These are phyloP conservation scores for Neotropicomus parvogracilis DNA, from an alignment of 1,284 basidiomycete species.

Conservation along the genomic window DNA sequence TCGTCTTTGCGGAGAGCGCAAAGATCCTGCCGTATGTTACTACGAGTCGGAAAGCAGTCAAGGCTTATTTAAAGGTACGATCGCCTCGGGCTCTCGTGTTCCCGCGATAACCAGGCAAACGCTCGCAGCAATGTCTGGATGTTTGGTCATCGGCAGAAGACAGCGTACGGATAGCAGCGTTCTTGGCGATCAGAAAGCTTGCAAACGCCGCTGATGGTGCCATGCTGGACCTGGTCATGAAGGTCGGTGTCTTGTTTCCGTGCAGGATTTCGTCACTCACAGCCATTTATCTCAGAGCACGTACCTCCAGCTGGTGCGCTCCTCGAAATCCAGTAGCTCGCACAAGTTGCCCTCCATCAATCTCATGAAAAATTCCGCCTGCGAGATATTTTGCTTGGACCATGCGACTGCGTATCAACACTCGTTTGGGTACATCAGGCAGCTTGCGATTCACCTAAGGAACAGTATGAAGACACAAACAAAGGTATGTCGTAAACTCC, in stretches of 20 bases:
- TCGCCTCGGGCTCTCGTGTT: neutral
- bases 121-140: constrained; percentile 67
- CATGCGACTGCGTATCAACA: constrained; percentile 84
- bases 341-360: constrained; percentile 93
- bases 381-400: constrained; percentile 84
- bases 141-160: constrained; percentile 85
- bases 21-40: constrained; percentile 87
- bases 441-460: constrained; percentile 90
- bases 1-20: constrained; percentile 77
- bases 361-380: constrained; percentile 97
- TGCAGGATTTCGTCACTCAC: constrained; percentile 6
- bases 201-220: constrained; percentile 79
- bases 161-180: constrained; percentile 81
- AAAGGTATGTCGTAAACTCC: constrained; percentile 49
- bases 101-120: neutral
- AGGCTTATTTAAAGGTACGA: constrained; percentile 77
- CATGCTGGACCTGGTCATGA: constrained; percentile 83
- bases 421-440: constrained; percentile 95
- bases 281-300: constrained; percentile 59
- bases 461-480: constrained; percentile 88
- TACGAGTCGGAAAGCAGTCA: constrained; percentile 78
- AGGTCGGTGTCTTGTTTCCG: constrained; percentile 47
- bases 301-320: constrained; percentile 82
- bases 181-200: constrained; percentile 82
- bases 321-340: constrained; percentile 77